phyloP scores from a whole-genome alignment of 495 filamentous ascomycete genomes.

The Penicillium subrubescens region DNA sequence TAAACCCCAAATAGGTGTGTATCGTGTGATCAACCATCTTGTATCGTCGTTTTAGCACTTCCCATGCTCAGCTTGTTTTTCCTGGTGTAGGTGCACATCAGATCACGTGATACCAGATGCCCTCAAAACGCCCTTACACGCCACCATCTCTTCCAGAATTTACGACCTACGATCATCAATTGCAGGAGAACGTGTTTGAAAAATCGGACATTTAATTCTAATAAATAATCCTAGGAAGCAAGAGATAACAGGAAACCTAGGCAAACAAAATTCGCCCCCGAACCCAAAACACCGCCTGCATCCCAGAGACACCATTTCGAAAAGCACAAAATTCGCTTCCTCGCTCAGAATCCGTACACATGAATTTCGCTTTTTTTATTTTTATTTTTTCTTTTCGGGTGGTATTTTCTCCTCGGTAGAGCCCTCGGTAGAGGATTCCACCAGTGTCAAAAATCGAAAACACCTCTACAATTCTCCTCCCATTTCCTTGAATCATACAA shows the following conservation, averaged over 20 bases:
- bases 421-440: too few relatives aligned
- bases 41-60: too few relatives aligned
- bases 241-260: background rate
- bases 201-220: background rate
- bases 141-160: background rate
- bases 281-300: constrained; percentile 1
- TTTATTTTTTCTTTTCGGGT: background rate
- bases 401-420: background rate
- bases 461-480: background rate
- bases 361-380: too few relatives aligned
- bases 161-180: background rate
- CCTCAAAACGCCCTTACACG: too few relatives aligned
- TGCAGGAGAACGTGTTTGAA: background rate
- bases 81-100: too few relatives aligned
- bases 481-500: background rate
- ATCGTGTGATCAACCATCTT: too few relatives aligned
- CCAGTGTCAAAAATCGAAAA: background rate
- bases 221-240: background rate
- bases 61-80: too few relatives aligned
- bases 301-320: background rate
- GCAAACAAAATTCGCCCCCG: background rate
- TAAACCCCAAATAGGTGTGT: too few relatives aligned
- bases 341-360: background rate
- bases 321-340: background rate
- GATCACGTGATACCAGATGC: too few relatives aligned